Evolutionary conservation across 179 eudicot genomes (phyloP), one percentile per base, ranked within the genome.

Genomic region (Spinacia oleracea): DNA sequence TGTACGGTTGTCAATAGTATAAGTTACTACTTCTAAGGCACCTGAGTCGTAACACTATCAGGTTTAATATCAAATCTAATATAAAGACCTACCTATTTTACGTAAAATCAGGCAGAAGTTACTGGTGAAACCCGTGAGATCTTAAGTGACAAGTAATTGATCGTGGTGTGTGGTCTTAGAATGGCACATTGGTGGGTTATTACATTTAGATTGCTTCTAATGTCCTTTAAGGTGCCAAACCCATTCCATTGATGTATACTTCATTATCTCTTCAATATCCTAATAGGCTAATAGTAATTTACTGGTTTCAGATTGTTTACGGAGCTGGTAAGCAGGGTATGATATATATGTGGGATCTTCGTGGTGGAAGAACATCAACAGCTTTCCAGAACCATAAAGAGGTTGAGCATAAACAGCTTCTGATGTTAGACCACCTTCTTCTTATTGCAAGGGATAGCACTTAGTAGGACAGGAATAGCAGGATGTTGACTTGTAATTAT

Each of bases 311-410:
- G 98, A 81, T 92, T 34, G 79, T 90, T 74, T 86, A 84, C 86
- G 97, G 96, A 70, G 96, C 97, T 81, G 86, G 89, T 84, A 87
- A 87, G 86, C 86, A 85, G 78, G 99, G 99, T 42, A 76, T 83
- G 25, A 79, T 96, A 81, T 82, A 89, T 74, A 72, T 89, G 74
- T 96, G 99, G 99, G 99, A 96, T 89, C 91, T 96, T 79, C 96
- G 99, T 83, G 98, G 99, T 70, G 99, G 99, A 87, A 89, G 89
- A 84, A 82, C 93, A 71, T 79, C 90, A 63, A 83, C 91, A 80
- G 93, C 91, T 85, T 93, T 96, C 79, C 89, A 86, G 83, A 90
- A 84, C 79, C 89, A 89, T 79, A 91, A 87, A 82, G 90, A 88
- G 97, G 99, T 92, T 62, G 62, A 20, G 38, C 34, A 74, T 42